Evolutionary conservation across 306 rosid genomes (phyloP), one percentile per base, ranked within the genome.

Genomic region (Coriaria nepalensis): DNA sequence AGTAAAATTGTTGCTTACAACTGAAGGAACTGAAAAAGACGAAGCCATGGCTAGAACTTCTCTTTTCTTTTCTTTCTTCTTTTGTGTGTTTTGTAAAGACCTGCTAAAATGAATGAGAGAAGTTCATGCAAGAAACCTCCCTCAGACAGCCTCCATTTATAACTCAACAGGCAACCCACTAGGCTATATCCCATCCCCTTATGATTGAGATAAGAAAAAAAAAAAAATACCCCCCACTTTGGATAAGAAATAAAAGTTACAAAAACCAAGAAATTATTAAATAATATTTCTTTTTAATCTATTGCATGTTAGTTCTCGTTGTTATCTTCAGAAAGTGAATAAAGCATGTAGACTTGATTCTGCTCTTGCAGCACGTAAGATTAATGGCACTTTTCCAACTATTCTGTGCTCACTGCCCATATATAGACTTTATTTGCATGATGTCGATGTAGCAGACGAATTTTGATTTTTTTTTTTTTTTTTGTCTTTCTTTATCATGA

Each of bases 11-110:
- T 20, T 20, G 29, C 72, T 70, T 70, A 88, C 98, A 65, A 82
- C 73, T 52, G 95, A 79, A 69, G 94, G 95, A 38, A 73, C 84
- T 10, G 84, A 77, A 67, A 68, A 66, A 62, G 96, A 69, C 71
- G 93, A 72, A 71, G 87, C 82, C 98, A 90, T 90, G 74, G 74
- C 55, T 5, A 66, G 65, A 76, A 66, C 64, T 52, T 33, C 35
- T 62, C 13, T 35, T n/a, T 54, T 9, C 29, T 20, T 42, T 6
- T 5, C 5, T 60, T 61, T 9, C 10, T 7, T 2, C 20, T 8
- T 9, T 55, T 43, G 10, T 45, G 12, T 6, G 39, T 43, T 44
- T 50, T 11, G 5, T 15, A 46, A 37, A 1, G 29, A 20, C 29
- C 29, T 20, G 1, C 29, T 20, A 3, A 49, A 63, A 50, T 46